Conservation (phyloP, 352 stramenopile species). For the Phytopythium chamaehyphon region DNA sequence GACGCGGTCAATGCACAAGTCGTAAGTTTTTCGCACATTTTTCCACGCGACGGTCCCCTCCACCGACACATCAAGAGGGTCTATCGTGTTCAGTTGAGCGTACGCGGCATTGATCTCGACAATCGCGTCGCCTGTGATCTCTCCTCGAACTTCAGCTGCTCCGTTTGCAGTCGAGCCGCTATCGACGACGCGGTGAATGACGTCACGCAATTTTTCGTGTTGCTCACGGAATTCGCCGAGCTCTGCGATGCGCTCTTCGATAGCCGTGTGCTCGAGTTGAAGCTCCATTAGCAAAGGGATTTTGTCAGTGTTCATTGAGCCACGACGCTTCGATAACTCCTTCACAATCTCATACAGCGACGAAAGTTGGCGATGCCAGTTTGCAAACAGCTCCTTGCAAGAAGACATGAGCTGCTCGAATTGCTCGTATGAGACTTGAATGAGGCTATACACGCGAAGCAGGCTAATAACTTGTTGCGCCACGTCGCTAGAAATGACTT, state of each 20-base stretch:
- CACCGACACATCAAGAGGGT: conserved; percentile 84
- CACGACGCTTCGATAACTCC: conserved; percentile 82
- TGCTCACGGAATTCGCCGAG: conserved; percentile 89
- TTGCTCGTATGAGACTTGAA: conserved; percentile 81
- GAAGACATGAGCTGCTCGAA: conserved; percentile 73
- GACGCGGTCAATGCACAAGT: conserved; percentile 89
- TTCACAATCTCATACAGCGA: conserved; percentile 86
- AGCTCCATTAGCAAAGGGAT: conserved; percentile 74
- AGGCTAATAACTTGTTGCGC: conserved; percentile 78
- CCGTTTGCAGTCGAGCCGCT: conserved; percentile 23
- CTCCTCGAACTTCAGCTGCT: conserved; percentile 35
- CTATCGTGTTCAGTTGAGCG: conserved; percentile 66
- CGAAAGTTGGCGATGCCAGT: conserved; percentile 80
- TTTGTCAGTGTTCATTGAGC: conserved; percentile 80
- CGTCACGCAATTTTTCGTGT: conserved; percentile 87
- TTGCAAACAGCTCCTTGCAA: conserved; percentile 83
- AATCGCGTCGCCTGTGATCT: conserved; percentile 78
- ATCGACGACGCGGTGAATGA: conserved; percentile 85
- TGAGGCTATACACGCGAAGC: conserved; percentile 77
- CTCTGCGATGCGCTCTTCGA: conserved; percentile 87
- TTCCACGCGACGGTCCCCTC: conserved; percentile 83
- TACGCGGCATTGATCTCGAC: conserved; percentile 90
- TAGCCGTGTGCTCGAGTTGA: conserved; percentile 78
- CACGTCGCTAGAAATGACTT: conserved; percentile 86
- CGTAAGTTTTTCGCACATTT: conserved; percentile 86